Conservation (phyloP, 306 rosid species). For the Vicia faba region DNA sequence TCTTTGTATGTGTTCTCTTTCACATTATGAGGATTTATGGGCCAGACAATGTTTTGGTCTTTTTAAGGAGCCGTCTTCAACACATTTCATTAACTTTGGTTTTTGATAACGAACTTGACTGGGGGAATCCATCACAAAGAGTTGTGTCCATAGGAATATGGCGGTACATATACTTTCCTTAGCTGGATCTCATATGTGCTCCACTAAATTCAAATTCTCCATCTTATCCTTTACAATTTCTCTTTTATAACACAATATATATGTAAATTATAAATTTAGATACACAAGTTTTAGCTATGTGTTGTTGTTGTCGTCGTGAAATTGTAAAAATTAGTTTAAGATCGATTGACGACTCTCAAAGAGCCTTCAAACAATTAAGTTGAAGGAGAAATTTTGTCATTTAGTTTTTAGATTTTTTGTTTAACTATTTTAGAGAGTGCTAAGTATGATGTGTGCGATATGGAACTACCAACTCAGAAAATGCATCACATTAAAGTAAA, state of each 20-base stretch:
- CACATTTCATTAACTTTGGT: conserved; percentile 25
- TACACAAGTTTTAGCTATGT: no score
- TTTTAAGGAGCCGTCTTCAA: conserved; percentile 37
- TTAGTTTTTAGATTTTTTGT: no score
- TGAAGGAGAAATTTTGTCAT: no score
- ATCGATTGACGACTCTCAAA: no score
- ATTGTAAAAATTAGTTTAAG: no score
- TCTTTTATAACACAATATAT: conserved; percentile 13
- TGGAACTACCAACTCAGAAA: no score
- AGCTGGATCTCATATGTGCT: conserved; percentile 58
- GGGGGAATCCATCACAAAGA: conserved; percentile 28
- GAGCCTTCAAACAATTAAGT: no score
- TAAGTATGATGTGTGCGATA: no score
- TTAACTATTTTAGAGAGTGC: no score
- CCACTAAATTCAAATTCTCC: conserved; percentile 34
- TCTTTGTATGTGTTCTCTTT: conserved; percentile 24
- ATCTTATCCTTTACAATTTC: conserved; percentile 14
- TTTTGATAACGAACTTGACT: conserved; percentile 38
- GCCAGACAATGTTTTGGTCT: conserved; percentile 48
- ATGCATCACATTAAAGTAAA: no score
- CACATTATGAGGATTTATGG: conserved; percentile 45
- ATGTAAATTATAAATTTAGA: no score
- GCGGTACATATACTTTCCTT: conserved; percentile 42
- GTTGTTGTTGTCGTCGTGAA: no score
- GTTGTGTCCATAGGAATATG: conserved; percentile 41